Evolutionary conservation across 148 eudicot genomes (phyloP).

Genomic region (Rhododendron molle): DNA sequence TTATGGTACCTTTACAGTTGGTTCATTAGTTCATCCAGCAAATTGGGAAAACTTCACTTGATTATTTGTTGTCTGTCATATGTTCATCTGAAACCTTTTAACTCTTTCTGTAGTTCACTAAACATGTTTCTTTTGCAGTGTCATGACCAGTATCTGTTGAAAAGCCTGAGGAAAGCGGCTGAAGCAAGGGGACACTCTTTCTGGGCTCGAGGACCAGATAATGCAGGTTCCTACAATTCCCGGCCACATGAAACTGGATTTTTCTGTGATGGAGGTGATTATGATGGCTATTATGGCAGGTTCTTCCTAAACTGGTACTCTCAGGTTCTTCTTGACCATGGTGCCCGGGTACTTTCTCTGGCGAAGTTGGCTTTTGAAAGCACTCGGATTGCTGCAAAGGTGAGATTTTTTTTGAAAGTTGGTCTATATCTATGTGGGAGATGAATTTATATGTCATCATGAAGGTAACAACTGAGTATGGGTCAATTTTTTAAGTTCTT

Average conservation of each 20-base stretch:
- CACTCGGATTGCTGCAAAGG: constrained; percentile 84
- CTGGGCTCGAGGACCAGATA: constrained; percentile 89
- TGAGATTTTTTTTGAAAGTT: constrained; percentile 18
- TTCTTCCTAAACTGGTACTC: constrained; percentile 95
- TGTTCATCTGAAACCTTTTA: constrained; percentile 9
- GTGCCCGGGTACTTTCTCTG: constrained; percentile 72
- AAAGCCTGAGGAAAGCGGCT: constrained; percentile 82
- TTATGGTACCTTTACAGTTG: background rate
- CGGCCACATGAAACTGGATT: constrained; percentile 93
- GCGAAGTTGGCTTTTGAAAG: constrained; percentile 91
- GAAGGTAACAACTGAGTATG: background rate
- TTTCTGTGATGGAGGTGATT: constrained; percentile 96
- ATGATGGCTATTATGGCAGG: constrained; percentile 88
- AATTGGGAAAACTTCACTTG: background rate
- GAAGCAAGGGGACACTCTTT: constrained; percentile 79
- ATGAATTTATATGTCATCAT: background rate
- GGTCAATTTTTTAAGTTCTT: background rate
- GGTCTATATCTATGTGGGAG: background rate
- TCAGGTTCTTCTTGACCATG: constrained; percentile 84
- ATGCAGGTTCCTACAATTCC: constrained; percentile 91
- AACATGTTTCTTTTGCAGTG: constrained; percentile 49
- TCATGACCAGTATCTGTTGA: constrained; percentile 83
- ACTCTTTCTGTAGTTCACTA: background rate
- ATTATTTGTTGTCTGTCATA: background rate
- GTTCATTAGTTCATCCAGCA: constrained; percentile 1